Evolutionary conservation across 2,329 filamentous ascomycete species (phyloP).

Genomic region (Aspergillus tanneri): DNA sequence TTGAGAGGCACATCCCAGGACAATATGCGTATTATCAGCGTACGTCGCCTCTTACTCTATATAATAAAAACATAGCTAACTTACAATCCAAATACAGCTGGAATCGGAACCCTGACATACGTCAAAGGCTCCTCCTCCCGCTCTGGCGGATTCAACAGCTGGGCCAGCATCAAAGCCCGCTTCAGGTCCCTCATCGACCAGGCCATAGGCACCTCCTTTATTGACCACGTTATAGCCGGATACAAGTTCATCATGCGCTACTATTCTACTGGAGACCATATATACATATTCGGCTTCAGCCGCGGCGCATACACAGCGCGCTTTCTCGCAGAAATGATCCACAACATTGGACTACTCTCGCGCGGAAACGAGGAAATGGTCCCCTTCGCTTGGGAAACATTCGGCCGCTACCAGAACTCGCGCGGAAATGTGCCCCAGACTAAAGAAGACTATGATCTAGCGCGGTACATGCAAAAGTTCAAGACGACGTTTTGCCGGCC

Average conservation of each 20-base stretch:
- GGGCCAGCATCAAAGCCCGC: constrained; percentile 4
- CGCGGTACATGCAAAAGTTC: constrained; percentile 44
- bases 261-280: constrained; percentile 52
- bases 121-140: constrained; percentile 5
- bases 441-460: constrained; percentile 17
- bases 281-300: constrained; percentile 58
- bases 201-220: constrained; percentile 38
- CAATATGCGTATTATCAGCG: constrained; percentile 12
- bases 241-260: constrained; percentile 58
- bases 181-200: constrained; percentile 5
- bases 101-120: constrained; percentile 5
- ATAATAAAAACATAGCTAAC: not conserved
- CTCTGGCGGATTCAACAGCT: constrained; percentile 1
- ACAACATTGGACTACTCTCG: constrained; percentile 51
- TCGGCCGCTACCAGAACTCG: constrained; percentile 34
- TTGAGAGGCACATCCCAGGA: constrained; percentile 33
- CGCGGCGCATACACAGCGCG: constrained; percentile 55
- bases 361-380: constrained; percentile 57
- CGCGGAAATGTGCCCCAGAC: constrained; percentile 26
- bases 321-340: constrained; percentile 54
- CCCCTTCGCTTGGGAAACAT: constrained; percentile 46
- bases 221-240: constrained; percentile 53
- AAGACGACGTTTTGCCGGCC: constrained; percentile 51
- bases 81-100: constrained; percentile 3
- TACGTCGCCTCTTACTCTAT: not conserved